Percentiles rank a stretch among this genome's conserved stretches.
Conservation (phyloP, 2,329 filamentous ascomycete genomes). For the Xylariaceae sp. region DNA sequence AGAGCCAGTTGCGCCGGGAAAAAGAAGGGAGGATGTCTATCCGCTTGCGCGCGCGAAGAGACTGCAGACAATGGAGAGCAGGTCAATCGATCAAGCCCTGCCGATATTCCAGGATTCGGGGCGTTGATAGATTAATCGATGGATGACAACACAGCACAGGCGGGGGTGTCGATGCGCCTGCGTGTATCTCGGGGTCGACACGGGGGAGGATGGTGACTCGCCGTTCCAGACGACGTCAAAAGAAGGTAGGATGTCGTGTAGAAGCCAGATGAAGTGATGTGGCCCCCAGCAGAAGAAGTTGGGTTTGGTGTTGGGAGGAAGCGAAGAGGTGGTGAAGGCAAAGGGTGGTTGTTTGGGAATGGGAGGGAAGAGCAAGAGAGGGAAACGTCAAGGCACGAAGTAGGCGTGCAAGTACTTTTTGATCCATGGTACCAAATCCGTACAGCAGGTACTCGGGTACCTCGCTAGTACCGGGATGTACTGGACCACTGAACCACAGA, state of each 20-base stretch:
- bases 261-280: slow-evolving; percentile 9
- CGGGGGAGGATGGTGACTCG: slow-evolving; percentile 12
- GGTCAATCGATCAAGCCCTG: slow-evolving; percentile 17
- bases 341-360: neutral
- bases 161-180: slow-evolving; percentile 3
- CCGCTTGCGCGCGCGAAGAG: slow-evolving; percentile 1
- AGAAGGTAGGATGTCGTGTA: slow-evolving; percentile 1
- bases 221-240: slow-evolving; percentile 19
- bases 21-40: neutral
- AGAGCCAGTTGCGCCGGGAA: slow-evolving; percentile 7
- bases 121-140: slow-evolving; percentile 16
- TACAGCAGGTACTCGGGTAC: neutral
- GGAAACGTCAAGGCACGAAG: neutral
- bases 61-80: neutral
- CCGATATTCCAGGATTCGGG: slow-evolving; percentile 23
- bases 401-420: neutral
- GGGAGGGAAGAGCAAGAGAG: slow-evolving; percentile 6
- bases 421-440: neutral
- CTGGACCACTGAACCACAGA: neutral
- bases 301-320: neutral
- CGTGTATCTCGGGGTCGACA: neutral
- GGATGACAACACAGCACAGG: slow-evolving; percentile 20
- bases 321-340: neutral
- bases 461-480: neutral
- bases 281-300: slow-evolving; percentile 4